Evolutionary conservation across 1,139 yeast species (phyloP), one percentile per base, ranked within the genome.

Genomic region (Suzukiozyma palmioleophila): DNA sequence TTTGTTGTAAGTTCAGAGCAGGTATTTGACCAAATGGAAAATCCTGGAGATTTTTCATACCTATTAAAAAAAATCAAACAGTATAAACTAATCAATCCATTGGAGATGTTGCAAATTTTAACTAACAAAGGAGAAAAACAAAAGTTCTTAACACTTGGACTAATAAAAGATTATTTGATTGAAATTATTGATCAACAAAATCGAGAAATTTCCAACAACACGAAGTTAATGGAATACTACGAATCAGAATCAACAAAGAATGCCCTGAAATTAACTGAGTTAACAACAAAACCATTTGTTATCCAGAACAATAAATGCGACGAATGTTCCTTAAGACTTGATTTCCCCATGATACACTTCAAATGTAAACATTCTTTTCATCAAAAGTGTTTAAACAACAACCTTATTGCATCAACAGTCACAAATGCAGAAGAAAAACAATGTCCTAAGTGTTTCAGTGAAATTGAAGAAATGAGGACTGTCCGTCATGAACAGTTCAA

Each of bases 291-390:
- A 34, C 81, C 90, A 1, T 73, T 78, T 29, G 71, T 81, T 7
- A 69, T 89, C 2, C 90, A 85, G 52, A 79, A 82, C 46, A 73
- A 82, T 18, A 73, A 71, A 37, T 94, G 98, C 57, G 69, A 81
- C 14, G 73, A 81, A 7, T 94, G 98, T 56, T 69, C 77, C 12
- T 68, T 76, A 38, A 72, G 78, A 21, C 64, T 92, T 26, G 95
- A 88, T 43, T 72, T 83, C 39, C 97, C 97, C 0, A 75, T 84
- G 8, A 76, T 86, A 1, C 95, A 87, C 53, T 94, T 90, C 66
- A 79, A 81, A 45, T 92, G 98, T 63, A 76, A 76, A 39, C 98
- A 92, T 53, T 81, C 95, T 3, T 89, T 79, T 54, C 98, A 92
- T 56, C 88, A 84, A 49, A 69, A 86, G 38, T 94, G 98, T 53